These are phyloP conservation scores for Trifolium fragiferum DNA, from an alignment of 306 rosid species.

Conservation along the genomic window DNA sequence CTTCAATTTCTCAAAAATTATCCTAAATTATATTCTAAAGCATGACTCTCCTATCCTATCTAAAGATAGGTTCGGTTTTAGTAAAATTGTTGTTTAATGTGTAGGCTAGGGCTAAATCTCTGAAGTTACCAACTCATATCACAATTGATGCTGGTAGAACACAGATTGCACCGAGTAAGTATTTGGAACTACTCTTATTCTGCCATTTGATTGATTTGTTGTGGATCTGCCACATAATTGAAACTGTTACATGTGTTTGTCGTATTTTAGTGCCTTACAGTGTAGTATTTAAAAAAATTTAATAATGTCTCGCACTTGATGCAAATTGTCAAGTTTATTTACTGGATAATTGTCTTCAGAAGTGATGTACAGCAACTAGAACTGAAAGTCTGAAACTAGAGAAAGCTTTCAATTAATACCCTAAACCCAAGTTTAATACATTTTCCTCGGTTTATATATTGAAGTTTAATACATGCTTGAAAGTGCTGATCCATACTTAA, in stretches of 20 bases:
- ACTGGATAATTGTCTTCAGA: slow-evolving; percentile 1
- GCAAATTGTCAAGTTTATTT: neutral
- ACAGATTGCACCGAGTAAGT: slow-evolving; percentile 97
- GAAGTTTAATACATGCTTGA: slow-evolving; percentile 1
- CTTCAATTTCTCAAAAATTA: slow-evolving; percentile 5
- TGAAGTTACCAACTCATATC: slow-evolving; percentile 81
- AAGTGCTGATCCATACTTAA: neutral
- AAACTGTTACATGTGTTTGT: neutral
- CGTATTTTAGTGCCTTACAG: neutral
- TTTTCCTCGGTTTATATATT: neutral
- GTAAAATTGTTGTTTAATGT: slow-evolving; percentile 22
- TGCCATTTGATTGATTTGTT: slow-evolving; percentile 15
- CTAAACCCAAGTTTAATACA: neutral
- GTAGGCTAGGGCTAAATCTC: slow-evolving; percentile 84
- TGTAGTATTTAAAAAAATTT: neutral
- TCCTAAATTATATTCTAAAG: neutral
- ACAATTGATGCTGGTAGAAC: slow-evolving; percentile 98
- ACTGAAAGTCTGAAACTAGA: slow-evolving; percentile 21
- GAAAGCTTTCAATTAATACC: slow-evolving; percentile 5
- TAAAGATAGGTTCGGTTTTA: slow-evolving; percentile 7
- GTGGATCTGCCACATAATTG: neutral
- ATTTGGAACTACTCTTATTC: slow-evolving; percentile 24
- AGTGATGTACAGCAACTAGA: neutral
- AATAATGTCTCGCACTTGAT: neutral
- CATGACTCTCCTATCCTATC: slow-evolving; percentile 1